Evolutionary conservation across 2,329 filamentous ascomycete genomes (phyloP).

Genomic region (Curvularia verruculosa): DNA sequence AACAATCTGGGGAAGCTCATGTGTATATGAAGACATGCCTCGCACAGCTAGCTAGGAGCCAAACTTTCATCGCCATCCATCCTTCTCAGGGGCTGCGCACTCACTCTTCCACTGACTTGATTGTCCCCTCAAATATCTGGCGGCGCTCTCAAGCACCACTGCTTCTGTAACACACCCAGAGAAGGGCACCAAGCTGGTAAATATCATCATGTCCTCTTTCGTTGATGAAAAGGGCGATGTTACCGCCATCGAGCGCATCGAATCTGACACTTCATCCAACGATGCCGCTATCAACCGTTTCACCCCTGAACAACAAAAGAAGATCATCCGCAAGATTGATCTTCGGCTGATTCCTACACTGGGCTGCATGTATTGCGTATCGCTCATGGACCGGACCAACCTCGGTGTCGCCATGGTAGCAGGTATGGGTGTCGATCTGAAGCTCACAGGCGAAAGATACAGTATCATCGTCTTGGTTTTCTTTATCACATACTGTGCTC

Average conservation of each 20-base stretch:
- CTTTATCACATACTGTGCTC: slow-evolving; percentile 35
- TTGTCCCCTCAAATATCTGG: background rate
- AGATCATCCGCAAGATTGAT: slow-evolving; percentile 42
- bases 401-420: slow-evolving; percentile 46
- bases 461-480: slow-evolving; percentile 31
- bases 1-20: slow-evolving; percentile 1
- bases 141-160: background rate
- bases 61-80: background rate
- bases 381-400: slow-evolving; percentile 50
- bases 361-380: slow-evolving; percentile 49
- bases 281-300: slow-evolving; percentile 26
- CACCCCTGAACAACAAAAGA: slow-evolving; percentile 32
- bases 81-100: background rate
- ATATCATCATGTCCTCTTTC: slow-evolving; percentile 22
- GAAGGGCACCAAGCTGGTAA: background rate
- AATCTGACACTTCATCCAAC: slow-evolving; percentile 20
- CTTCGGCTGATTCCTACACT: slow-evolving; percentile 50
- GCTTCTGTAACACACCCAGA: background rate
- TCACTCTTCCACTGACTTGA: background rate
- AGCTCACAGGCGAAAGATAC: slow-evolving; percentile 33
- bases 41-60: background rate
- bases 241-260: slow-evolving; percentile 24
- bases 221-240: slow-evolving; percentile 29
- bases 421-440: slow-evolving; percentile 41
- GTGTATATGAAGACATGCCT: slow-evolving; percentile 16